Percentiles rank a stretch among this genome's conserved stretches.
These are phyloP conservation scores for Tremella fuciformis DNA, from an alignment of 768 basidiomycete genomes.

Conservation along the genomic window DNA sequence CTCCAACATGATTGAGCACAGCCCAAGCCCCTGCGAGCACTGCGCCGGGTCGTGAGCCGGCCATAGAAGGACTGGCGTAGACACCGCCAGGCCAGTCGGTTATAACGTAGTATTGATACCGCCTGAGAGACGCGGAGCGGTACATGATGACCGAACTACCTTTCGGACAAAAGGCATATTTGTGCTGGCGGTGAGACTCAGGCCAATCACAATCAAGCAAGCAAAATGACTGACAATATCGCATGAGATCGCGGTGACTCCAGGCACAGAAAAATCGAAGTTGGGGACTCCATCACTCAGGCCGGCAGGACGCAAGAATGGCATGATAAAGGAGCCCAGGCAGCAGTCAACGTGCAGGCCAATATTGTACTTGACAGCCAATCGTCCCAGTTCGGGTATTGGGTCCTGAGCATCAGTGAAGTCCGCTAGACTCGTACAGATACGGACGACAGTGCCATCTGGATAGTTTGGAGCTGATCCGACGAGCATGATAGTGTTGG, in stretches of 20 bases:
- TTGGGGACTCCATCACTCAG: conserved; percentile 65
- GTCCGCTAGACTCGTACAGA: conserved; percentile 29
- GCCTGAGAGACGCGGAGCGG: conserved; percentile 68
- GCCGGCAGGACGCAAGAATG: conserved; percentile 69
- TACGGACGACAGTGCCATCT: conserved; percentile 52
- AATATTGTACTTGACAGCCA: conserved; percentile 71
- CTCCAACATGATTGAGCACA: conserved; percentile 88
- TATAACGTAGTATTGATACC: conserved; percentile 81
- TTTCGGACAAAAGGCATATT: conserved; percentile 95
- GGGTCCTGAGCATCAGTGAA: conserved; percentile 71
- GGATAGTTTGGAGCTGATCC: conserved; percentile 67
- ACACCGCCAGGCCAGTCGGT: conserved; percentile 75
- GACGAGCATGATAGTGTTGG: conserved; percentile 85
- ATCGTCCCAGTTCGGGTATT: conserved; percentile 69
- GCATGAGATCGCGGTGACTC: conserved; percentile 91
- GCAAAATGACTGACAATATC: conserved; percentile 56
- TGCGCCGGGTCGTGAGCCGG: conserved; percentile 87
- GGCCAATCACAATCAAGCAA: conserved; percentile 13
- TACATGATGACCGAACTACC: conserved; percentile 92
- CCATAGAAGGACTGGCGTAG: conserved; percentile 83
- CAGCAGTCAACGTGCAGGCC: conserved; percentile 95
- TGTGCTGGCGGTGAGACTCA: conserved; percentile 22
- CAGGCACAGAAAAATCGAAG: conserved; percentile 86
- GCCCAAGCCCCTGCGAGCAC: conserved; percentile 95
- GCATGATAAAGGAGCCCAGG: conserved; percentile 87